Evolutionary conservation across 495 filamentous ascomycete genomes (phyloP).

Genomic region (Viridothelium virens): DNA sequence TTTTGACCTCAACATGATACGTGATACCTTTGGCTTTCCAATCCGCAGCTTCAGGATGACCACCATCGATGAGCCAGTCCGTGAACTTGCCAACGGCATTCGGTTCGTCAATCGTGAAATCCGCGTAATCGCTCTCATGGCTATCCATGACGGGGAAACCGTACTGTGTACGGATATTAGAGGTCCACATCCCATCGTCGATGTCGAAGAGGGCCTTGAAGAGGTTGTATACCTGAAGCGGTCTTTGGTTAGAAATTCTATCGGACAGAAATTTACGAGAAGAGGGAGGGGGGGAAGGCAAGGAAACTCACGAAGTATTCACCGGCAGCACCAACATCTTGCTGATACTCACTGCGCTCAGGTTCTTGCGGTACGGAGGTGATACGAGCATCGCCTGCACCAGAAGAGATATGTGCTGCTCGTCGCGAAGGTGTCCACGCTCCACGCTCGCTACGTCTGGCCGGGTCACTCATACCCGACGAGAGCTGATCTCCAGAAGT

Average conservation of each 20-base stretch:
- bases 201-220: slow-evolving; percentile 10
- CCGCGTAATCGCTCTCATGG: slow-evolving; percentile 9
- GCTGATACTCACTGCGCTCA: slow-evolving; percentile 1
- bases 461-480: no score
- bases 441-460: no score
- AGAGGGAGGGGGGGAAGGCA: background rate
- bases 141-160: background rate
- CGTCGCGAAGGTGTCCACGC: background rate
- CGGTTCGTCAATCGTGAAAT: slow-evolving; percentile 14
- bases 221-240: slow-evolving; percentile 9
- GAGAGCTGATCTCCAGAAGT: background rate
- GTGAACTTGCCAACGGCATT: background rate
- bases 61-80: slow-evolving; percentile 10
- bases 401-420: background rate
- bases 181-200: slow-evolving; percentile 13
- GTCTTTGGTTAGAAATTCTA: background rate
- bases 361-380: background rate
- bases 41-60: background rate
- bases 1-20: slow-evolving; percentile 20
- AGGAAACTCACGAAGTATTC: slow-evolving; percentile 13
- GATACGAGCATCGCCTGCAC: background rate
- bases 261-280: background rate
- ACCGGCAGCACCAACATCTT: slow-evolving; percentile 9
- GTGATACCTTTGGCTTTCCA: slow-evolving; percentile 9
- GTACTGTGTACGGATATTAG: slow-evolving; percentile 8